A percentile compares a stretch with the other conserved stretches of the same genome.
These are phyloP conservation scores for Sporothrix mexicana DNA, from an alignment of 2,329 filamentous ascomycete species.

Conservation along the genomic window DNA sequence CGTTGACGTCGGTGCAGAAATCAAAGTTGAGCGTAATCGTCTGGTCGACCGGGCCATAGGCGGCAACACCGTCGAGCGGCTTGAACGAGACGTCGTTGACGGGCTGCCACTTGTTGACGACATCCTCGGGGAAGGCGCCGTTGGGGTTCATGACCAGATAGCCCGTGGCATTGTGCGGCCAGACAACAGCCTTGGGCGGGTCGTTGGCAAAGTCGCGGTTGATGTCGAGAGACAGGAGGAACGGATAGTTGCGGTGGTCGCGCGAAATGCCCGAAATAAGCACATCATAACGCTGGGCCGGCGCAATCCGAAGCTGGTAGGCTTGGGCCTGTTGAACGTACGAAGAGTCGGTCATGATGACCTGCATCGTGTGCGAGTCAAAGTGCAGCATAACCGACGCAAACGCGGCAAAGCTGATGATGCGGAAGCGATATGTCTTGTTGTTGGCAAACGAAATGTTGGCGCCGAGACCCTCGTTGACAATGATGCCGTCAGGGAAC, in stretches of 20 bases:
- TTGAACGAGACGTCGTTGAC: slow-evolving; percentile 67
- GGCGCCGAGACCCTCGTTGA: slow-evolving; percentile 51
- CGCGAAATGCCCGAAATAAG: slow-evolving; percentile 46
- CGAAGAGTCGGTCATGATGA: slow-evolving; percentile 54
- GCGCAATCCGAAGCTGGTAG: slow-evolving; percentile 50
- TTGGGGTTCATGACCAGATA: slow-evolving; percentile 49
- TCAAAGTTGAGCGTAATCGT: slow-evolving; percentile 61
- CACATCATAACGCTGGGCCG: slow-evolving; percentile 55
- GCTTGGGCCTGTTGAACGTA: slow-evolving; percentile 48
- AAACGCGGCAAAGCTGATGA: slow-evolving; percentile 55
- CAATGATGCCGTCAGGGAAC: slow-evolving; percentile 49
- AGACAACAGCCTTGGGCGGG: slow-evolving; percentile 39
- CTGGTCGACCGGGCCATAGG: slow-evolving; percentile 53
- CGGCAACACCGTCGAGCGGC: slow-evolving; percentile 53
- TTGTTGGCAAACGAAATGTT: slow-evolving; percentile 48
- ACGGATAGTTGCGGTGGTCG: slow-evolving; percentile 51
- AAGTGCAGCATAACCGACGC: slow-evolving; percentile 53
- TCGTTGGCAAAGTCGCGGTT: slow-evolving; percentile 51
- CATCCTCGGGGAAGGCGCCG: slow-evolving; percentile 42
- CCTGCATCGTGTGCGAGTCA: slow-evolving; percentile 51
- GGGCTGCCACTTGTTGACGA: slow-evolving; percentile 52
- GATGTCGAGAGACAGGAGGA: slow-evolving; percentile 51
- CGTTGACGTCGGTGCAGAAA: slow-evolving; percentile 67
- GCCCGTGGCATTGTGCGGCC: slow-evolving; percentile 52
- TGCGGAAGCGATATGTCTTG: slow-evolving; percentile 55